Evolutionary conservation across 192 early-diverging fungal genomes (phyloP).

Genomic region (Borealophlyctis nickersoniae): DNA sequence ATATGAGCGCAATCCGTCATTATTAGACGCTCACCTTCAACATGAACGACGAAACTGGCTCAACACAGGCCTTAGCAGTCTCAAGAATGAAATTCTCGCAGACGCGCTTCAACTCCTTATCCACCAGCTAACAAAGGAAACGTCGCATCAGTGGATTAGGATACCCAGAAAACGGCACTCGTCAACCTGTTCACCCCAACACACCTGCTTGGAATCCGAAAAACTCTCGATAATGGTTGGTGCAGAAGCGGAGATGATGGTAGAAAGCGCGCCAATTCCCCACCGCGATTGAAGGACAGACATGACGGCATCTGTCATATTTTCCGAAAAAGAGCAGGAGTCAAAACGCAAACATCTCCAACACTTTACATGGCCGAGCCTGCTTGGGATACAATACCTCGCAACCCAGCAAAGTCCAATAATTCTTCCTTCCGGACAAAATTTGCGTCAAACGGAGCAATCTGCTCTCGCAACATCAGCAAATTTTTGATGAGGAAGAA

Average conservation of each 20-base stretch:
- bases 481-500: slow-evolving; percentile 86
- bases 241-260: slow-evolving; percentile 23
- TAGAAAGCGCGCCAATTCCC: slow-evolving; percentile 22
- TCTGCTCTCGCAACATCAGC: slow-evolving; percentile 78
- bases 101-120: slow-evolving; percentile 62
- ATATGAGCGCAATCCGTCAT: slow-evolving; percentile 17
- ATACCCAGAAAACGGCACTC: background rate
- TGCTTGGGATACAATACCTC: slow-evolving; percentile 46
- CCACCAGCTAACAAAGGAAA: slow-evolving; percentile 44
- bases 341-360: background rate
- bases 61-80: slow-evolving; percentile 56
- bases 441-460: slow-evolving; percentile 71
- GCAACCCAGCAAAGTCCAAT: slow-evolving; percentile 63
- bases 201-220: slow-evolving; percentile 39
- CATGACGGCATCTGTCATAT: slow-evolving; percentile 27
- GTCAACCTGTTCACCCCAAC: background rate
- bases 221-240: slow-evolving; percentile 33
- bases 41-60: slow-evolving; percentile 65
- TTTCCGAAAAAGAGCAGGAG: slow-evolving; percentile 9
- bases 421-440: slow-evolving; percentile 70
- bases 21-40: slow-evolving; percentile 59
- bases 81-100: slow-evolving; percentile 79
- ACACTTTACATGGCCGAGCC: slow-evolving; percentile 1
- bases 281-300: slow-evolving; percentile 28
- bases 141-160: background rate